phyloP scores from a whole-genome alignment of 2,329 filamentous ascomycete species.

The Alternaria sp. region DNA sequence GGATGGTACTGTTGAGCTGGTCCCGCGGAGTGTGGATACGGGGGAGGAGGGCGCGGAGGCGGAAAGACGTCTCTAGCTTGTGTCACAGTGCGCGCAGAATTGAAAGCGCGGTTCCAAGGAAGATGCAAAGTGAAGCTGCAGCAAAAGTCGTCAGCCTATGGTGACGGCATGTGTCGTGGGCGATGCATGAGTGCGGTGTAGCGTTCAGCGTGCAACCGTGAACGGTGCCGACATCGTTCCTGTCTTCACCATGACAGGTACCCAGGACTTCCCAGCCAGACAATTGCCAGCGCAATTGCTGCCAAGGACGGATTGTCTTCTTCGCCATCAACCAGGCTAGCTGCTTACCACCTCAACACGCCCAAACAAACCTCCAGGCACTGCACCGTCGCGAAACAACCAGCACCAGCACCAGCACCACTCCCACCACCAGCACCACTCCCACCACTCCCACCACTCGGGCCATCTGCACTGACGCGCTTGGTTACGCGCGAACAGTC shows the following conservation, averaged over 20 bases:
- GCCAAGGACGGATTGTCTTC: slow-evolving; percentile 4
- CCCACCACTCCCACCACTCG: neutral
- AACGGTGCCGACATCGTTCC: slow-evolving; percentile 4
- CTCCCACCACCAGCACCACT: neutral
- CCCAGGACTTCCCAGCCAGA: slow-evolving; percentile 10
- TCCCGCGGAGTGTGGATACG: slow-evolving; percentile 21
- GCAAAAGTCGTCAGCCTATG: slow-evolving; percentile 12
- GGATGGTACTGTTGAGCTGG: slow-evolving; percentile 8
- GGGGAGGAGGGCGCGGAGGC: slow-evolving; percentile 21
- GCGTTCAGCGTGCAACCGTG: slow-evolving; percentile 15
- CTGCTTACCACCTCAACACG: neutral
- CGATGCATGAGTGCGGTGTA: no score
- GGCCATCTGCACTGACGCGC: slow-evolving; percentile 10
- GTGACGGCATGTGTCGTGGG: slow-evolving; percentile 23
- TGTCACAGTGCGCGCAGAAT: slow-evolving; percentile 1
- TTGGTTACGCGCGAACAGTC: slow-evolving; percentile 15
- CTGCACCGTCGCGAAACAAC: slow-evolving; percentile 1
- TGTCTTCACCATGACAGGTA: slow-evolving; percentile 15
- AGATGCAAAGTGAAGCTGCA: slow-evolving; percentile 6
- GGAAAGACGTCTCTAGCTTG: slow-evolving; percentile 20
- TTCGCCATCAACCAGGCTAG: neutral
- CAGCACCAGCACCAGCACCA: slow-evolving; percentile 4
- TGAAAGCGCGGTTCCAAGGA: neutral
- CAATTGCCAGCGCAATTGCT: slow-evolving; percentile 10
- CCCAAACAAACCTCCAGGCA: neutral